These are phyloP conservation scores for Cyanidiococcus yangmingshanensis DNA, from an alignment of 23 red algal species.

Conservation along the genomic window DNA sequence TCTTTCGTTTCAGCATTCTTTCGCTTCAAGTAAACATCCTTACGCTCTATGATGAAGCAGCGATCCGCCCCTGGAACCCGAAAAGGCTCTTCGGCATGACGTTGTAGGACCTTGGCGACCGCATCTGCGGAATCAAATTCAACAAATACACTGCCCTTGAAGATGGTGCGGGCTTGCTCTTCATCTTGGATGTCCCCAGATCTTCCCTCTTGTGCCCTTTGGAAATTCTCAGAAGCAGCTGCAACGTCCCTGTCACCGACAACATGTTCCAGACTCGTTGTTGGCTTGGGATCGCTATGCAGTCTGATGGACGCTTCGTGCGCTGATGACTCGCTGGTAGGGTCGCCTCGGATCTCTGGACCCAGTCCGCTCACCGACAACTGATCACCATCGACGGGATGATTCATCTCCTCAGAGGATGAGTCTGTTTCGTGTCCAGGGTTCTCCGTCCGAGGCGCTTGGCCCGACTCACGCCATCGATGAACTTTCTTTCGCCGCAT, in stretches of 20 bases:
- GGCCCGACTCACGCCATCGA: neutral
- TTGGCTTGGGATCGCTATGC: neutral
- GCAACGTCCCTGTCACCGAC: neutral
- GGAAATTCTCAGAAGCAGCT: neutral
- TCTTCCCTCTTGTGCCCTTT: neutral
- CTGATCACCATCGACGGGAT: too few species aligned
- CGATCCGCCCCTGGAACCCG: neutral
- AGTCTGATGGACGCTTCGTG: too few species aligned
- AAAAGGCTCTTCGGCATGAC: conserved; percentile 35
- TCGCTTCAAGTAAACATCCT: conserved; percentile 23
- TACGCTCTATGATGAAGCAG: conserved; percentile 3
- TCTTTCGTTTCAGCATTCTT: conserved; percentile 29
- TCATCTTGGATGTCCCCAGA: neutral
- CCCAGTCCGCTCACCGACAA: neutral
- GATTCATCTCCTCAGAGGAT: neutral
- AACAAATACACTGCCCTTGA: conserved; percentile 76
- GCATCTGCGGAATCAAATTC: conserved; percentile 76
- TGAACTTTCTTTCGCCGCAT: conserved; percentile 36
- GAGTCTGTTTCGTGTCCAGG: neutral
- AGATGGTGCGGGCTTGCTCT: conserved; percentile 31
- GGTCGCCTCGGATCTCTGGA: neutral
- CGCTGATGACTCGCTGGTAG: neutral
- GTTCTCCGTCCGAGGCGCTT: neutral
- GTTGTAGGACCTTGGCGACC: conserved; percentile 36
- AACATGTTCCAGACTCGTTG: neutral